A percentile compares a stretch with the other conserved stretches of the same genome.
phyloP scores from a whole-genome alignment of 352 stramenopile species.

The Phytophthora ohioensis region DNA sequence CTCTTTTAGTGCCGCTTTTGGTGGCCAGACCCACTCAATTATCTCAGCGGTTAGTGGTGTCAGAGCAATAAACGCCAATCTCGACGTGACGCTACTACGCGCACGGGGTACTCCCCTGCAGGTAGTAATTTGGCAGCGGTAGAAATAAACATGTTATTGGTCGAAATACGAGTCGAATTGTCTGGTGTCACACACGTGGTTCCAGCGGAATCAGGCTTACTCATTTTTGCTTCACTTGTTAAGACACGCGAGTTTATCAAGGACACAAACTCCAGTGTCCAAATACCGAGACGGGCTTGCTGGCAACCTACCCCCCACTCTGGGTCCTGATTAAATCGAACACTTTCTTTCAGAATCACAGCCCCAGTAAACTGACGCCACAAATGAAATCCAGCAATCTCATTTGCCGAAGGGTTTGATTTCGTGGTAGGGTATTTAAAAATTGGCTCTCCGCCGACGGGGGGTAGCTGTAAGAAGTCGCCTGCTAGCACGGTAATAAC shows the following conservation, averaged over 20 bases:
- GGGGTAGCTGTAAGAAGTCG: background rate
- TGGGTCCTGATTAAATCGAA: conserved; percentile 33
- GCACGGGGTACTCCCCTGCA: background rate
- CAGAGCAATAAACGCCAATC: background rate
- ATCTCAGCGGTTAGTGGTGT: background rate
- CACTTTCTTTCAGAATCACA: conserved; percentile 21
- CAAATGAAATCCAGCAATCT: conserved; percentile 6
- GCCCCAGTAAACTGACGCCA: background rate
- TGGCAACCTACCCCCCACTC: conserved; percentile 36
- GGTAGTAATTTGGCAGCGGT: background rate
- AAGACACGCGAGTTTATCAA: background rate
- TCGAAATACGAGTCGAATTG: background rate
- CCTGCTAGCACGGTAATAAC: background rate
- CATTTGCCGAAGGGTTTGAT: background rate
- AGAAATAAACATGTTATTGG: background rate
- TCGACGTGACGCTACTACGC: no score
- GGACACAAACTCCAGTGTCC: conserved; percentile 19
- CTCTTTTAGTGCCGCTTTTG: background rate
- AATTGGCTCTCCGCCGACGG: background rate
- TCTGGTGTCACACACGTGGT: background rate
- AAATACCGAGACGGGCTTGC: conserved; percentile 21
- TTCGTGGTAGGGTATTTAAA: background rate
- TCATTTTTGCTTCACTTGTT: background rate
- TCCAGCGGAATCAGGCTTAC: background rate
- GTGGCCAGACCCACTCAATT: background rate